Evolutionary conservation across 306 rosid species (phyloP).

Genomic region (Rosa persica): DNA sequence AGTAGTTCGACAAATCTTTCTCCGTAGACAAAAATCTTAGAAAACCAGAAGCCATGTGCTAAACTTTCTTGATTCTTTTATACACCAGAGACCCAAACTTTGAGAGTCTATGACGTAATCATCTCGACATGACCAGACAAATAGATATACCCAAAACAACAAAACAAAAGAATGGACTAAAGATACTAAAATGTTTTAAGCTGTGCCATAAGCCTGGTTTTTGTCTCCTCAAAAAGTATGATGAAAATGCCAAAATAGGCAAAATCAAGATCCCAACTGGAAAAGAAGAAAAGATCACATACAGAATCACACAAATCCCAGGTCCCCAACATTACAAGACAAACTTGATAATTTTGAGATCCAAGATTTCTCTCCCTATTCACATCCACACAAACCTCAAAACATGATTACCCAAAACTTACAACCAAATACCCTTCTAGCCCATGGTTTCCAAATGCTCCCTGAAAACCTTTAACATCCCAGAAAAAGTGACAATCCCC

Average conservation of each 20-base stretch:
- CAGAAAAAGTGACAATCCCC: slow-evolving; percentile 82
- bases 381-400: slow-evolving; percentile 6
- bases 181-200: background rate
- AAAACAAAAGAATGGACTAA: background rate
- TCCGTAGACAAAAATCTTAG: background rate
- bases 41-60: background rate
- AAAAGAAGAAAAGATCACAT: slow-evolving; percentile 9
- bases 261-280: slow-evolving; percentile 4
- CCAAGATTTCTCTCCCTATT: background rate
- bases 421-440: background rate
- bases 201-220: background rate
- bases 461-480: slow-evolving; percentile 75
- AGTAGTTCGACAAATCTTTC: background rate
- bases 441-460: slow-evolving; percentile 51
- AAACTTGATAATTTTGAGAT: background rate
- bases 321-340: slow-evolving; percentile 6
- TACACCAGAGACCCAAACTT: background rate
- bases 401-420: background rate
- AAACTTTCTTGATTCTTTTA: background rate
- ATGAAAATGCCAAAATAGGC: background rate
- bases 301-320: slow-evolving; percentile 16
- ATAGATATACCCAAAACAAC: background rate
- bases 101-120: background rate
- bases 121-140: background rate
- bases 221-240: background rate